These are phyloP conservation scores for Calonectria pteridis DNA, from an alignment of 2,329 filamentous ascomycete genomes.

Conservation along the genomic window DNA sequence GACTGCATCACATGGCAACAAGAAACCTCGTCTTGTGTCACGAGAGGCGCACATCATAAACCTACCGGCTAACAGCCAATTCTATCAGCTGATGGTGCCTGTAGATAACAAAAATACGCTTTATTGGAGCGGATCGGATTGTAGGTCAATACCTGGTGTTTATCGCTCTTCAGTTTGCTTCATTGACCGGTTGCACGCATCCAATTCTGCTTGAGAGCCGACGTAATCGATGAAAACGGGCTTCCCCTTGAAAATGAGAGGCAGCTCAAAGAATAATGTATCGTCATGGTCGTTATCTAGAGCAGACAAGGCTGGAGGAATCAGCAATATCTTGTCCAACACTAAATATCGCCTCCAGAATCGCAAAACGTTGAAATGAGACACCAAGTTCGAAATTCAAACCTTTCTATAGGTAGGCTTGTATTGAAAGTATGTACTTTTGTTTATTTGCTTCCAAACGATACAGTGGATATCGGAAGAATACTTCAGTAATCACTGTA, in stretches of 20 bases:
- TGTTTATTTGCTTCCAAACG: background rate
- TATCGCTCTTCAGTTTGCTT: background rate
- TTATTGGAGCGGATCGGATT: background rate
- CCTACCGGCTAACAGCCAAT: background rate
- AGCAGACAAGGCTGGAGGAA: background rate
- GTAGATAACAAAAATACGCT: background rate
- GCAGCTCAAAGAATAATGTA: background rate
- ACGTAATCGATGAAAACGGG: background rate
- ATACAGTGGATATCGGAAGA: background rate
- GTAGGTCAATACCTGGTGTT: background rate
- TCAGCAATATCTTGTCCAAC: background rate
- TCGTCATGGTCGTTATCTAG: background rate
- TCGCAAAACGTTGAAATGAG: background rate
- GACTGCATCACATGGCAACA: background rate
- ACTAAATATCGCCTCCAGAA: background rate
- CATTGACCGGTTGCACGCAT: background rate
- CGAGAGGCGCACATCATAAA: background rate
- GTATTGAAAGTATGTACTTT: background rate
- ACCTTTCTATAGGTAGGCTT: background rate
- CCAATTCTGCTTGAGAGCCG: background rate
- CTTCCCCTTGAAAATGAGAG: background rate
- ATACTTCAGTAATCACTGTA: background rate
- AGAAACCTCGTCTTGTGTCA: conserved; percentile 1
- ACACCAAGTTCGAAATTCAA: background rate
- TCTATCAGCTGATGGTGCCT: background rate